Base-by-base conservation (phyloP, 2,329 filamentous ascomycete species). In the Purpureocillium takamizusanense region DNA sequence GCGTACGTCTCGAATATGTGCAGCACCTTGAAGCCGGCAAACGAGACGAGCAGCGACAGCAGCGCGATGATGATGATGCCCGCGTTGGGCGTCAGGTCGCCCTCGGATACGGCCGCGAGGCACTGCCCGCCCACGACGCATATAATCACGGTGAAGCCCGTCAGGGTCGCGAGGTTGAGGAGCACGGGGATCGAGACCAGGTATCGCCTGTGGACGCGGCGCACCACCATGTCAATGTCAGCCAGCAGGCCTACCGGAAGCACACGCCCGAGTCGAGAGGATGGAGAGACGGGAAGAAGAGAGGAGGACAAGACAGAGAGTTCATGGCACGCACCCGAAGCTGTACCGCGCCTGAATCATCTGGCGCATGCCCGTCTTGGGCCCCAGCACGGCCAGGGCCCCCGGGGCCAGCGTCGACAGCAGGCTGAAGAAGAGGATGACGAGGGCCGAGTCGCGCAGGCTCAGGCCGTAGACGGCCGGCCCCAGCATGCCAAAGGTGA, bases 291-390 rank as follows among this genome's bases (percentile, higher is more conserved):
- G 17, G 25, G 23, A 14, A 16, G 15, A 15, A 25, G 15, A 38
- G 28, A n/a, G 15, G 15, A 41, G 23, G 31, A 17, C 31, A 23
- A 7, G 21, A 25, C 6, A 25, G 21, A 5, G 21, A 5, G 21
- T 25, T 10, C 21, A 25, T n/a, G 10, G 21, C 17, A 32, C 58
- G 38, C 57, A 73, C 63, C 74, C 76, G 51, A 79, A 83, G 31
- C 70, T 73, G 54, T 73, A 82, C 16, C 78, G 65, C 4, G 78
- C 77, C 46, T 78, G 75, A 7, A 82, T 70, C 67, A 82, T 78
- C 55, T 81, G 77, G 13, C 78, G 67, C 67, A 82, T 72, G 31
- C 77, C 78, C 9, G 76, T 80, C 55, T 71, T 72, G 4, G 77
- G 74, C 0, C 77, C 76, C 36, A 78, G 56, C 0, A 71, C 77